Evolutionary conservation across 192 early-diverging fungal genomes (phyloP).

Genomic region (Mortierella claussenii): DNA sequence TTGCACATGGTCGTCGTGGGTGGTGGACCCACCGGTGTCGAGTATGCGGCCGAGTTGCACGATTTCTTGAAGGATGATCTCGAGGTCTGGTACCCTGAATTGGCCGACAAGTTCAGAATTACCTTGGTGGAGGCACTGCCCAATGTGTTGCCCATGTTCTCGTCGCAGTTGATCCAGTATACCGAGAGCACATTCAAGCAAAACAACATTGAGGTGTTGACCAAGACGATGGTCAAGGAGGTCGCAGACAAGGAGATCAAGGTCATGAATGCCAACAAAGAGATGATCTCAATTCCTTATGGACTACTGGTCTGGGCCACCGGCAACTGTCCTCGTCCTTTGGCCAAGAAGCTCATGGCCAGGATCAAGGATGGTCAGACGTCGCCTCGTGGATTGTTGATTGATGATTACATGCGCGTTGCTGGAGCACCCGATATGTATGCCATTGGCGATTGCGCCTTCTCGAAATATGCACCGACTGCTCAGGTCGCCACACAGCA

Average conservation of each 20-base stretch:
- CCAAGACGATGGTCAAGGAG: conserved; percentile 85
- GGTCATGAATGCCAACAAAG: conserved; percentile 71
- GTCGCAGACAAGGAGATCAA: conserved; percentile 78
- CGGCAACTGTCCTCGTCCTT: conserved; percentile 78
- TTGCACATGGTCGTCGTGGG: conserved; percentile 87
- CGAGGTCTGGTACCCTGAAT: conserved; percentile 78
- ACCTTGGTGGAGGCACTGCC: conserved; percentile 83
- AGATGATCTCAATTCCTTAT: conserved; percentile 73
- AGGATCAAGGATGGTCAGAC: conserved; percentile 69
- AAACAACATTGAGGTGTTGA: conserved; percentile 76
- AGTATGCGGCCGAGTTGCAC: conserved; percentile 87
- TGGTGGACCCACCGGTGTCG: conserved; percentile 70
- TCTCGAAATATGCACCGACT: conserved; percentile 84
- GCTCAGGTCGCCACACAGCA: conserved; percentile 91
- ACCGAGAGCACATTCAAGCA: conserved; percentile 83
- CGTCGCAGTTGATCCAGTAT: conserved; percentile 81
- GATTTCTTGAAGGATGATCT: conserved; percentile 85
- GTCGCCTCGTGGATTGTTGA: conserved; percentile 71
- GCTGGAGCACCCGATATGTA: conserved; percentile 72
- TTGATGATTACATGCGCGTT: conserved; percentile 78
- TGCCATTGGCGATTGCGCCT: conserved; percentile 78
- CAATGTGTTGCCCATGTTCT: conserved; percentile 82
- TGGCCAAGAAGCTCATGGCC: conserved; percentile 74
- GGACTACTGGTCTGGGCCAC: conserved; percentile 90
- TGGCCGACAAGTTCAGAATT: conserved; percentile 81